These are phyloP conservation scores for Lachnellula cervina DNA, from an alignment of 2,329 filamentous ascomycete genomes.

Conservation along the genomic window DNA sequence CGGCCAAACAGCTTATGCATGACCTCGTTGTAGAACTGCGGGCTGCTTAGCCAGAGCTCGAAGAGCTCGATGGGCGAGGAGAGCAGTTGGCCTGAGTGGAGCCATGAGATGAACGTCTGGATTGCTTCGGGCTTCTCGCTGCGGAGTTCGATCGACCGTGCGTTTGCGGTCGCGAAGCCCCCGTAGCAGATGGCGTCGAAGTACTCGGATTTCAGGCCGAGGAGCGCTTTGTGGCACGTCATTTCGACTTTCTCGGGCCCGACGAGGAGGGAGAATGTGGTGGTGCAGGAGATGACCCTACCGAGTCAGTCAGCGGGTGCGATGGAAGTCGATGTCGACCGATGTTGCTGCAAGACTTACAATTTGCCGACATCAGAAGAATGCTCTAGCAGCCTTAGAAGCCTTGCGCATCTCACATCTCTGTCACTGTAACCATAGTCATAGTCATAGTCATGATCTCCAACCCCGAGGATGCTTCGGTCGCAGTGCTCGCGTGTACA, in stretches of 20 bases:
- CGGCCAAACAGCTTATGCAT: not conserved
- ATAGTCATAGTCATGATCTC: no score
- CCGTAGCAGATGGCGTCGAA: constrained; percentile 3
- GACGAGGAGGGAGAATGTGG: not conserved
- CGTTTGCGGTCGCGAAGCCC: no score
- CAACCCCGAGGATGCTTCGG: no score
- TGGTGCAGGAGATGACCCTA: not conserved
- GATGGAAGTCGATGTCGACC: no score
- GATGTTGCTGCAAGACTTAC: no score
- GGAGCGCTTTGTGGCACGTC: constrained; percentile 1
- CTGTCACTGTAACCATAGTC: no score
- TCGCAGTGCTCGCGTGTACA: no score
- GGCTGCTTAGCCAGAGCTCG: not conserved
- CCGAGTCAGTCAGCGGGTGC: not conserved
- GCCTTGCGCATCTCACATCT: no score
- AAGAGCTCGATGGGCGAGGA: not conserved
- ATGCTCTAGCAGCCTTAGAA: no score
- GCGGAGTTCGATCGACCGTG: not conserved
- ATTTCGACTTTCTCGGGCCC: not conserved
- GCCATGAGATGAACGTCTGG: not conserved
- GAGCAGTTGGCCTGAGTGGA: not conserved
- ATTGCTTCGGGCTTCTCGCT: not conserved
- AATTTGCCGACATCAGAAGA: no score
- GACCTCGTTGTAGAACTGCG: not conserved
- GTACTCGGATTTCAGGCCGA: constrained; percentile 1